Evolutionary conservation across 164 flowering plant genomes (phyloP).

Genomic region (Sextonia rubra): DNA sequence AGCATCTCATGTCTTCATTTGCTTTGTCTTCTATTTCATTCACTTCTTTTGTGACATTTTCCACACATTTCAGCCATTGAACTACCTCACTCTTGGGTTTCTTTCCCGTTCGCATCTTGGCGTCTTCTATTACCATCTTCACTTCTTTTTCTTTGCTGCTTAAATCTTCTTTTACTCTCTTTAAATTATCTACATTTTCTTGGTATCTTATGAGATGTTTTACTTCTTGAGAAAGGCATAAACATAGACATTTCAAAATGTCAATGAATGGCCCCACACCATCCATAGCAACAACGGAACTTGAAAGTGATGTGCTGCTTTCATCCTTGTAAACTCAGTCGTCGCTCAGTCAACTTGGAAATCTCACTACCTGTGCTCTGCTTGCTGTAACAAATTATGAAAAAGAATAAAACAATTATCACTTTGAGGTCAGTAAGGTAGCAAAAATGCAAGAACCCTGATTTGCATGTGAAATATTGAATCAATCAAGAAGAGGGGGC

Average conservation of each 20-base stretch:
- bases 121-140: background rate
- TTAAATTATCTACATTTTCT: conserved; percentile 1
- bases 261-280: background rate
- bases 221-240: background rate
- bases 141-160: too few species aligned
- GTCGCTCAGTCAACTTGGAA: too few species aligned
- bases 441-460: too few species aligned
- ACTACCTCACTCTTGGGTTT: background rate
- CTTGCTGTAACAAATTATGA: too few species aligned
- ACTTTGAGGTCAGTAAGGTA: too few species aligned
- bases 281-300: background rate
- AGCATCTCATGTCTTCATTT: background rate
- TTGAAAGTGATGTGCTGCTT: background rate
- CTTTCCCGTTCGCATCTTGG: background rate
- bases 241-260: background rate
- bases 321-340: too few species aligned
- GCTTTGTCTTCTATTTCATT: background rate
- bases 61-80: conserved; percentile 4
- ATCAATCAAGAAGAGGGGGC: too few species aligned
- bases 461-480: too few species aligned
- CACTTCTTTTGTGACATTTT: background rate
- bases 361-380: too few species aligned
- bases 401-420: too few species aligned
- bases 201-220: background rate
- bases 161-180: background rate